Conservation (phyloP, 129 eudicot genomes). For the Flaveria linearis region DNA sequence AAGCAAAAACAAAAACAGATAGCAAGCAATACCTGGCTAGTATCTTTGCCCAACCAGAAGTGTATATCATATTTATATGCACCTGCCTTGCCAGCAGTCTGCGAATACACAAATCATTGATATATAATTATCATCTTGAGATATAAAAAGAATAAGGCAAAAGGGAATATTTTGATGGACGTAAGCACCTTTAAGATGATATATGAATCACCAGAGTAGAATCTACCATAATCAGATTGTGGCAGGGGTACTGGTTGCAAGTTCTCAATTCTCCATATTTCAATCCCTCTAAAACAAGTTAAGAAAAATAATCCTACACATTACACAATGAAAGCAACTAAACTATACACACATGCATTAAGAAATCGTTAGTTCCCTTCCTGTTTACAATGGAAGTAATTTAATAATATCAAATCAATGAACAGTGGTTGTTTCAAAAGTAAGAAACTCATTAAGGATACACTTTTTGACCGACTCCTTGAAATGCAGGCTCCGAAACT, state of each 20-base stretch:
- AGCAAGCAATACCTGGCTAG: slow-evolving; percentile 65
- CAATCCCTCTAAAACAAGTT: slow-evolving; percentile 74
- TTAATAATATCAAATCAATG: slow-evolving; percentile 1
- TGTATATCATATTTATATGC: slow-evolving; percentile 72
- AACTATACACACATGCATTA: slow-evolving; percentile 4
- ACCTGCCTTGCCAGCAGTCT: slow-evolving; percentile 92
- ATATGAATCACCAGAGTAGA: slow-evolving; percentile 77
- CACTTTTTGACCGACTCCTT: slow-evolving; percentile 87
- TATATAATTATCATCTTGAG: background rate
- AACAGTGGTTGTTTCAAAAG: background rate
- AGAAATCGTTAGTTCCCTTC: background rate
- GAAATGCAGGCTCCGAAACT: slow-evolving; percentile 95
- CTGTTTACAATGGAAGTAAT: slow-evolving; percentile 6
- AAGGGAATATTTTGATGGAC: slow-evolving; percentile 17
- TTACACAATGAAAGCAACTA: slow-evolving; percentile 11
- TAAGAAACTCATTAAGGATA: slow-evolving; percentile 56
- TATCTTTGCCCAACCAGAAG: slow-evolving; percentile 94
- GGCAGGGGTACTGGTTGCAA: slow-evolving; percentile 78
- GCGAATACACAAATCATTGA: slow-evolving; percentile 27
- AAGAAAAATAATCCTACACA: slow-evolving; percentile 39
- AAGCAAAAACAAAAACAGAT: slow-evolving; percentile 8
- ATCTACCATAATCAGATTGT: slow-evolving; percentile 76
- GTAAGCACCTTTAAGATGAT: slow-evolving; percentile 70
- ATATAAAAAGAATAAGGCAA: background rate
- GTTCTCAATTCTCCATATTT: slow-evolving; percentile 88